phyloP scores from a whole-genome alignment of 1,284 basidiomycete genomes.

The Exobasidium rhododendri region DNA sequence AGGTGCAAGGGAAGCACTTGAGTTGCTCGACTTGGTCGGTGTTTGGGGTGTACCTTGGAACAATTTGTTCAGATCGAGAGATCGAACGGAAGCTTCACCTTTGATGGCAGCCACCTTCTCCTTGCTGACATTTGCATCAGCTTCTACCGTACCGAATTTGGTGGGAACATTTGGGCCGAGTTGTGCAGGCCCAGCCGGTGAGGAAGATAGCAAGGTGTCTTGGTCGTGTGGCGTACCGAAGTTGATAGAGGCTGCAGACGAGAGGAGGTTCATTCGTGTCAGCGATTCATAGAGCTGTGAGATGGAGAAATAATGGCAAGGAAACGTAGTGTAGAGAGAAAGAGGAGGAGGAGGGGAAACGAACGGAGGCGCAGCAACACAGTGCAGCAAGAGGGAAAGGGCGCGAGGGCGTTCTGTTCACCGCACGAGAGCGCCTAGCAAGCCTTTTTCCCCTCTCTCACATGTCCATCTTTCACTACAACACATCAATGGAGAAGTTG shows the following conservation, averaged over 20 bases:
- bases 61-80: slow-evolving; percentile 53
- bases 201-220: slow-evolving; percentile 55
- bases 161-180: slow-evolving; percentile 51
- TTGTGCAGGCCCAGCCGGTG: slow-evolving; percentile 54
- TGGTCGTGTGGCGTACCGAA: slow-evolving; percentile 57
- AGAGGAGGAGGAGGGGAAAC: neutral
- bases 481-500: too few species aligned
- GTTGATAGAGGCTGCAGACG: slow-evolving; percentile 56
- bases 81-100: slow-evolving; percentile 17
- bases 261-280: slow-evolving; percentile 34
- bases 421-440: neutral
- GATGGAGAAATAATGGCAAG: neutral
- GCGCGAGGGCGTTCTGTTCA: neutral
- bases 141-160: slow-evolving; percentile 53
- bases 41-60: slow-evolving; percentile 39
- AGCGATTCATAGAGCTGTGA: slow-evolving; percentile 28
- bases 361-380: neutral
- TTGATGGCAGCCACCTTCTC: slow-evolving; percentile 57
- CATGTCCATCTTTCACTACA: neutral
- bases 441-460: neutral
- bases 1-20: slow-evolving; percentile 15
- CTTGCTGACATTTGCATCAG: slow-evolving; percentile 38
- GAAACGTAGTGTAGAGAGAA: neutral
- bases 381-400: neutral
- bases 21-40: slow-evolving; percentile 23